Evolutionary conservation across 805 yeast genomes (phyloP).

Genomic region (Jamesozyma jinghongensis): DNA sequence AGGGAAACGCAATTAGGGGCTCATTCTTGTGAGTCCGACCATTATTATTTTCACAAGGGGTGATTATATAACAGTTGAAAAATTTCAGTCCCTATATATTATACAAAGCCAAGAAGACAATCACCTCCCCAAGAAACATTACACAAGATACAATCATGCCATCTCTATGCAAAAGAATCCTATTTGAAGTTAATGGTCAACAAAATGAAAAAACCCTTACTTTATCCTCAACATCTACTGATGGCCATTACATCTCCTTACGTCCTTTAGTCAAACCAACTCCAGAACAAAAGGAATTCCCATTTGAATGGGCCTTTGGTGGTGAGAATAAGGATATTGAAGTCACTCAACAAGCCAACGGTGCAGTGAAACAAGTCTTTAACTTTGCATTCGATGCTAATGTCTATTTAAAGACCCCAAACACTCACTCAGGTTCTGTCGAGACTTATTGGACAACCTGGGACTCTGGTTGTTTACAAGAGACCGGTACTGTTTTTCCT

Average conservation of each 20-base stretch:
- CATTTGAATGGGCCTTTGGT: conserved; percentile 52
- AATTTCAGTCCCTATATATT: no score
- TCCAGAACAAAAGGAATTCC: conserved; percentile 29
- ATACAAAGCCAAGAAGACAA: not conserved
- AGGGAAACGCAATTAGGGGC: no score
- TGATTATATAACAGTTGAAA: no score
- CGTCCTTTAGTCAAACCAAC: conserved; percentile 31
- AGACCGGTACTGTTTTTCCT: conserved; percentile 28
- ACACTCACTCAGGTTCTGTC: conserved; percentile 24
- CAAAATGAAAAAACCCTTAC: conserved; percentile 27
- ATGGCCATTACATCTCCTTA: conserved; percentile 30
- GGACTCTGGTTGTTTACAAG: conserved; percentile 29
- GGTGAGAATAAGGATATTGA: conserved; percentile 38
- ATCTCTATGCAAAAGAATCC: conserved; percentile 24
- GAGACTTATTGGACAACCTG: conserved; percentile 27
- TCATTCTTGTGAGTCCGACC: no score
- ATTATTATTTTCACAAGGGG: no score
- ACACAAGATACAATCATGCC: no score
- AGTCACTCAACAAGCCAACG: conserved; percentile 20
- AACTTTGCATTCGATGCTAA: conserved; percentile 27
- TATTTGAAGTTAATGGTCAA: conserved; percentile 23
- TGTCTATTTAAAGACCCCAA: conserved; percentile 18
- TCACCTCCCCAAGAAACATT: not conserved
- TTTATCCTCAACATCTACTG: conserved; percentile 24
- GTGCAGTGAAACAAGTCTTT: conserved; percentile 19